phyloP scores from a whole-genome alignment of 768 basidiomycete species.

The Psilocybe azurescens region DNA sequence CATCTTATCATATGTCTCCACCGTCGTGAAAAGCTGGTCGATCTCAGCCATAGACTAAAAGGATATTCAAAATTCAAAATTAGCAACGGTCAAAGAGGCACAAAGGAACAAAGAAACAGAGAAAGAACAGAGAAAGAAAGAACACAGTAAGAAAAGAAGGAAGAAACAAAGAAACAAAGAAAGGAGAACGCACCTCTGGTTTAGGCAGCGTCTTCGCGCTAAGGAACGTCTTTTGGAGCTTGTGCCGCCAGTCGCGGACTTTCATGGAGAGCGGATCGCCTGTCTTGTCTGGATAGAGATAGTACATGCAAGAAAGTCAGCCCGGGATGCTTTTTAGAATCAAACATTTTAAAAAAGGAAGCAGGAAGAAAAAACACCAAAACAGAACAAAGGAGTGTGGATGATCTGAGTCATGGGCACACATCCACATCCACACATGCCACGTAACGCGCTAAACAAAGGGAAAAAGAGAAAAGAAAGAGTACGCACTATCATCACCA shows the following conservation, averaged over 20 bases:
- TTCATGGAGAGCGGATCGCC: conserved; percentile 71
- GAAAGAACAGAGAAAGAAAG: neutral
- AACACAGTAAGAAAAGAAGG: neutral
- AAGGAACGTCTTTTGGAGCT: conserved; percentile 86
- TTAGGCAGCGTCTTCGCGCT: conserved; percentile 67
- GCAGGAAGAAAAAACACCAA: neutral
- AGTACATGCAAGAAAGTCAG: neutral
- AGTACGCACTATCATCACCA: conserved; percentile 62
- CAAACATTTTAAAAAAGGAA: neutral
- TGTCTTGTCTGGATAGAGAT: conserved; percentile 42
- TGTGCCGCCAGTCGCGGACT: conserved; percentile 93
- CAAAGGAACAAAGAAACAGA: neutral
- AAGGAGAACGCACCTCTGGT: conserved; percentile 55
- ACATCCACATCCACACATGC: no score
- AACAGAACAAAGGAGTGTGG: conserved; percentile 6
- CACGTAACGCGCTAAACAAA: neutral
- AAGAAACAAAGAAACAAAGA: conserved; percentile 1
- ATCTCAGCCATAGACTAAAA: conserved; percentile 77
- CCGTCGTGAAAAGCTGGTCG: conserved; percentile 73
- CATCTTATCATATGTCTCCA: conserved; percentile 79
- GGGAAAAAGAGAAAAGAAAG: conserved; percentile 2
- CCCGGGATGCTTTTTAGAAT: no score
- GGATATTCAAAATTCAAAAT: no score
- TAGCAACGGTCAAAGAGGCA: neutral
- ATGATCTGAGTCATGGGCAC: no score